Percentiles rank a stretch among this genome's conserved stretches.
Conservation (phyloP, 2,329 filamentous ascomycete species). For the Fusarium nelsonii region DNA sequence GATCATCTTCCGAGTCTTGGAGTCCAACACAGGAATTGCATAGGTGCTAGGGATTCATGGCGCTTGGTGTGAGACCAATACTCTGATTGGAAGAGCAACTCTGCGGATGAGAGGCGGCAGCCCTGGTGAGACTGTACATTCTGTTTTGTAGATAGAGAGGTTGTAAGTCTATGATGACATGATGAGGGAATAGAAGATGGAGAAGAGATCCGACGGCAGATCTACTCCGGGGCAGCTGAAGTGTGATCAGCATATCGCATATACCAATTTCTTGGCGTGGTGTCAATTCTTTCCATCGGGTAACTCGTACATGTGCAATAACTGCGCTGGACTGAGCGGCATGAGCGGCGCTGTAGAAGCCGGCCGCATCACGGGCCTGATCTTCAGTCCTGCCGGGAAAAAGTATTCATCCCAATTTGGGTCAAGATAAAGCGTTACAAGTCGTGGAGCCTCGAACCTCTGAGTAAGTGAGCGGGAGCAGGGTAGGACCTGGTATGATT, state of each 20-base stretch:
- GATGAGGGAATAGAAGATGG: not conserved
- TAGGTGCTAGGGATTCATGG: slow-evolving; percentile 23
- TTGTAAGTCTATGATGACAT: slow-evolving; percentile 41
- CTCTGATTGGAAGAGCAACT: slow-evolving; percentile 12
- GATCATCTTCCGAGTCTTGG: slow-evolving; percentile 33
- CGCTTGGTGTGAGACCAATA: slow-evolving; percentile 34
- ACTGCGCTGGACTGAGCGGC: not conserved
- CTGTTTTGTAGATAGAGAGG: not conserved
- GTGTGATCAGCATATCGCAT: slow-evolving; percentile 3
- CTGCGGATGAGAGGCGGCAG: slow-evolving; percentile 11
- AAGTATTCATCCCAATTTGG: not conserved
- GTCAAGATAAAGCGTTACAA: not conserved
- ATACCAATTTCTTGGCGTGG: slow-evolving; percentile 18
- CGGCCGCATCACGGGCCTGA: slow-evolving; percentile 3
- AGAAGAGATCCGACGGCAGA: slow-evolving; percentile 24
- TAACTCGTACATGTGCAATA: slow-evolving; percentile 1
- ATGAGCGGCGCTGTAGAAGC: slow-evolving; percentile 11
- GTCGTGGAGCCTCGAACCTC: slow-evolving; percentile 3
- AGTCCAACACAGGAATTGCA: slow-evolving; percentile 13
- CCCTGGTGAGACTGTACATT: slow-evolving; percentile 30
- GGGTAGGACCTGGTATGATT: slow-evolving; percentile 10
- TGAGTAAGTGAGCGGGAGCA: slow-evolving; percentile 16
- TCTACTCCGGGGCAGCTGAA: slow-evolving; percentile 4
- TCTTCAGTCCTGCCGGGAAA: not conserved
- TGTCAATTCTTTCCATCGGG: not conserved